Base-by-base conservation (phyloP, 768 basidiomycete genomes). In the Rhizopogon salebrosus region DNA sequence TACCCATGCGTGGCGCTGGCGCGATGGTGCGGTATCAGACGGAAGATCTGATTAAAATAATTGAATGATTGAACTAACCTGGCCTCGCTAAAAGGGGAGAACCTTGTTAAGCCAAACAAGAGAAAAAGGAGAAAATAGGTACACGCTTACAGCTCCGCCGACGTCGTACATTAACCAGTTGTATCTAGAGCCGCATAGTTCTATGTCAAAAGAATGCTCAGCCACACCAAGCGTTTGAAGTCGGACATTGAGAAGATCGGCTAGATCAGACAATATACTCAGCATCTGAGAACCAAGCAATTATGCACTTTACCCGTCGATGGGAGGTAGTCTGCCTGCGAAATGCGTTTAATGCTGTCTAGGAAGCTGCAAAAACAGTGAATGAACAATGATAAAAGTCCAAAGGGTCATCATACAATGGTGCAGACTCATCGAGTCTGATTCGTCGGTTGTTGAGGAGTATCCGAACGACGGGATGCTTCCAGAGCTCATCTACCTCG, bases 121-220 rank as follows among this genome's bases (percentile, higher is more conserved):
- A 57, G 27, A 36, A 35, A 24, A 41, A 53, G 49, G 29, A 45
- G 24, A 48, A 18, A 48, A 58, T 50, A 39, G 34, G 16, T 48
- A 23, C 16, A 41, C 41, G 75, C 86, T 64, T 63, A 90, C 85
- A 48, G 87, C 85, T 41, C 90, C 90, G 37, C 89, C 89, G 35
- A 92, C 89, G 64, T 92, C 90, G 64, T 86, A 92, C 51, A 92
- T 72, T 53, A 83, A 79, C 89, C 89, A 92, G 49, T 83, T 79
- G 62, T 86, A 87, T 39, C 75, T 75, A 52, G 73, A 75, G 3
- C 84, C 83, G 37, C 78, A 80, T 55, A 83, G 77, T 53, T 76
- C 75, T 54, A 90, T 80, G 52, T 83, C 78, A 64, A 89, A 89
- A 1, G 79, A 73, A 62, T 90, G 87, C 58, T 92, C 89, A 52